Base-by-base conservation (phyloP, 495 filamentous ascomycete genomes). In the Gamarada debralockiae region DNA sequence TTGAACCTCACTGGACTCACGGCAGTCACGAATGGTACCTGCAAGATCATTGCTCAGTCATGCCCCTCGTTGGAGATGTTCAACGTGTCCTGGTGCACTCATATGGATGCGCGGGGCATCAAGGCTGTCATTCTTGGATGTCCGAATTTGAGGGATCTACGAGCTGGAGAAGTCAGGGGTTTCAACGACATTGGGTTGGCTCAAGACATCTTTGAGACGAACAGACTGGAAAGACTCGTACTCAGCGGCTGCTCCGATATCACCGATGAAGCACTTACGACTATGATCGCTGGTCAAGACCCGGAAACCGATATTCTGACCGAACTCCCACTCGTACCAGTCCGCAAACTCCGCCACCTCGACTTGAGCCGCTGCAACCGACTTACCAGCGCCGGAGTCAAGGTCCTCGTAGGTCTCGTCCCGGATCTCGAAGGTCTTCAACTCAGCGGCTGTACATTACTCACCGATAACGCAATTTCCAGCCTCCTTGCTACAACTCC, bases 21-120 rank as follows among this genome's bases (percentile, higher is more conserved):
- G 2, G 82, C 82, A 1, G 87, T 96, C 22, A 92, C 81, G 15
- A 96, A 97, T 62, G 81, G 79, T 13, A 84, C 92, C 6, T 88
- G 92, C 79, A 90, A 85, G 57, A 90, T 95, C 53, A 86, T 98
- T 50, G 84, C 90, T 2, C 76, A 87, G 23, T 85, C 86, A 12
- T 97, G 93, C 56, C 86, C 86, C 1, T 83, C 82, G 36, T 73
- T 98, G 24, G 84, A 95, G 64, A 76, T 75, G 48, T 76, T 97
- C 53, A 93, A 97, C 61, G 77, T 98, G 2, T 92, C 88, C 1
- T 97, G 93, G 90, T 98, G 93, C 67, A 81, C 79, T 52, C 81
- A 87, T 45, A 80, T 96, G 65, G 85, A 90, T 67, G 84, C 89
- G n/a, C 74, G 80, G 12, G 93, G 93, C n/a, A 66, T 97, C 33